Percentiles rank a stretch among this genome's conserved stretches.
phyloP scores from a whole-genome alignment of 2,329 filamentous ascomycete genomes.

The Scolecobasidium constrictum region DNA sequence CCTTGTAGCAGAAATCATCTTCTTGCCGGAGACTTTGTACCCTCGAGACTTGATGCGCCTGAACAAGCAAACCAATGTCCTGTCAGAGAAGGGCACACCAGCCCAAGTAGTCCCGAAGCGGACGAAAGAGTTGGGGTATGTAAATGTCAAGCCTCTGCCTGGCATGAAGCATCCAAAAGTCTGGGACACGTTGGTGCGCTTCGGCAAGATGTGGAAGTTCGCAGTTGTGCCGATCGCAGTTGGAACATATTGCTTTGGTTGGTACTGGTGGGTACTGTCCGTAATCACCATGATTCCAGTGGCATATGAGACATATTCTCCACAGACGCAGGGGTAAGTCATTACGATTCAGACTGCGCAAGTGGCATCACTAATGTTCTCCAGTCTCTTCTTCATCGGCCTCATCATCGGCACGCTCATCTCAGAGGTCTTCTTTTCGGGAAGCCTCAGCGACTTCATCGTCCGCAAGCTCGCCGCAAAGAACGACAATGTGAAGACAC shows the following conservation, averaged over 20 bases:
- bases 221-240: slow-evolving; percentile 35
- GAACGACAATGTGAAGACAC: slow-evolving; percentile 31
- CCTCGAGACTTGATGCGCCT: slow-evolving; percentile 40
- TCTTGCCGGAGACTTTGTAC: slow-evolving; percentile 47
- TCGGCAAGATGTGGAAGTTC: slow-evolving; percentile 37
- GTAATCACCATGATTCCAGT: slow-evolving; percentile 43
- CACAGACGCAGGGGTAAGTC: slow-evolving; percentile 36
- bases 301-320: slow-evolving; percentile 38
- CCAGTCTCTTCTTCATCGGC: slow-evolving; percentile 38
- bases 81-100: slow-evolving; percentile 7
- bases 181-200: slow-evolving; percentile 35
- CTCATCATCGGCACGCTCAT: slow-evolving; percentile 42
- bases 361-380: not conserved
- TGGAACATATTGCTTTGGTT: slow-evolving; percentile 39
- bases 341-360: not conserved
- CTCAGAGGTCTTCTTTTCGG: slow-evolving; percentile 42
- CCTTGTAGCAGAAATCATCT: slow-evolving; percentile 35
- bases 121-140: slow-evolving; percentile 33
- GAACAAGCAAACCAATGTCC: no score
- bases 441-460: slow-evolving; percentile 41
- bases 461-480: slow-evolving; percentile 34
- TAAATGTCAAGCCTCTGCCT: slow-evolving; percentile 37
- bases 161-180: slow-evolving; percentile 40
- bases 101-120: slow-evolving; percentile 15
- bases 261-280: slow-evolving; percentile 48